These are phyloP conservation scores for Nephelium lappaceum DNA, from an alignment of 345 rosid genomes.

Conservation along the genomic window DNA sequence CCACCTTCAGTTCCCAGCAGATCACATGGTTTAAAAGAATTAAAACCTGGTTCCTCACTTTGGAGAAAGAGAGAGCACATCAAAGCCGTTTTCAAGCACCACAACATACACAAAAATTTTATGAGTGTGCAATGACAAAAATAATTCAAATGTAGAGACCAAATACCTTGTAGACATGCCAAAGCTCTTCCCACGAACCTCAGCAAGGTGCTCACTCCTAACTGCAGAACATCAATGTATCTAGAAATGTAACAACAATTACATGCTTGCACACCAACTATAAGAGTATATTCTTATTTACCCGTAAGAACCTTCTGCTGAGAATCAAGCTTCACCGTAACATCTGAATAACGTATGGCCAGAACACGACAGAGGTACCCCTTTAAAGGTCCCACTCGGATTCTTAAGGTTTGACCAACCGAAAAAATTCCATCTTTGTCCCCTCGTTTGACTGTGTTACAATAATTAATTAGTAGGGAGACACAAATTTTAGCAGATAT, in stretches of 20 bases:
- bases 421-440: constrained; percentile 70
- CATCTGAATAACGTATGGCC: constrained; percentile 72
- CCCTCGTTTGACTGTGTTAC: constrained; percentile 67
- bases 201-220: constrained; percentile 84
- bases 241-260: constrained; percentile 19
- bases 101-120: constrained; percentile 15
- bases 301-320: constrained; percentile 86
- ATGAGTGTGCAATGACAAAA: background rate
- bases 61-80: constrained; percentile 28
- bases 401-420: constrained; percentile 89
- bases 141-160: constrained; percentile 13
- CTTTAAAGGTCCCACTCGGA: constrained; percentile 87
- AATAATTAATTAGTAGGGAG: constrained; percentile 28
- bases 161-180: constrained; percentile 47
- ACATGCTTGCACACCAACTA: constrained; percentile 15
- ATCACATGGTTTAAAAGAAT: constrained; percentile 68
- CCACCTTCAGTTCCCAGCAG: constrained; percentile 64
- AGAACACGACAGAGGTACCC: constrained; percentile 93
- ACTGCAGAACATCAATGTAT: constrained; percentile 50
- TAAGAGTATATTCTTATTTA: constrained; percentile 22
- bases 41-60: constrained; percentile 65
- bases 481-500: background rate
- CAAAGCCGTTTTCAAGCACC: constrained; percentile 28
- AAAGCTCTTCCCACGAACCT: constrained; percentile 76
- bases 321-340: constrained; percentile 93